Evolutionary conservation across 2,329 filamentous ascomycete genomes (phyloP).

Genomic region (Cyphellophora europaea): DNA sequence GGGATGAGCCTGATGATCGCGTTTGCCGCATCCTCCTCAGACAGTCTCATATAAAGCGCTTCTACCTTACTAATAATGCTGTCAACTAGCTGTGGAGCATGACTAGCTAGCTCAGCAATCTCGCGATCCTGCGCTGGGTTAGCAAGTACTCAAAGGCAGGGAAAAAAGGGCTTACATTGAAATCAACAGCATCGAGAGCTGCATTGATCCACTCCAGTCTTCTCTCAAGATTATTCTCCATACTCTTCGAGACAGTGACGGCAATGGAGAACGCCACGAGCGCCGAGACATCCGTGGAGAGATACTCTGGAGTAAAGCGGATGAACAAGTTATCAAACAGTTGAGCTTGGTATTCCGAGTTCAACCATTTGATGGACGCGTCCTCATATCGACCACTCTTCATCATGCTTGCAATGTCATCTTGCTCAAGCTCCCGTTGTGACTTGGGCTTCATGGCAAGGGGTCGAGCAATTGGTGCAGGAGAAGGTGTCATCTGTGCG

Average conservation of each 20-base stretch:
- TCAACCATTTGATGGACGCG: conserved; percentile 48
- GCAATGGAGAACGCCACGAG: conserved; percentile 53
- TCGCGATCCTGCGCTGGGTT: conserved; percentile 16
- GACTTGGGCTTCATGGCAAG: conserved; percentile 16
- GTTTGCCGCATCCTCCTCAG: conserved; percentile 42
- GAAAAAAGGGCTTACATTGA: conserved; percentile 32
- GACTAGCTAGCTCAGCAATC: conserved; percentile 16
- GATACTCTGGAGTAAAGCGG: conserved; percentile 46
- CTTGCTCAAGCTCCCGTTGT: conserved; percentile 30
- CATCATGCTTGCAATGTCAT: conserved; percentile 32
- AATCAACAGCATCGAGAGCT: conserved; percentile 45
- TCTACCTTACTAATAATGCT: conserved; percentile 47
- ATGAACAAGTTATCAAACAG: conserved; percentile 56
- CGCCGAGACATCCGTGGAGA: conserved; percentile 42
- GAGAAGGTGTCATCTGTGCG: conserved; percentile 12
- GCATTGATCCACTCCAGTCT: conserved; percentile 51
- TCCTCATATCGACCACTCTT: conserved; percentile 32
- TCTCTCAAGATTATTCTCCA: conserved; percentile 43
- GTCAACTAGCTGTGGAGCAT: conserved; percentile 16
- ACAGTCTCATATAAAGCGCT: conserved; percentile 39
- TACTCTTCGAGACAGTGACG: conserved; percentile 49
- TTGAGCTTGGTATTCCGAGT: conserved; percentile 48
- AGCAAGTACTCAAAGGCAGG: conserved; percentile 1
- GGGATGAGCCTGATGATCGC: conserved; percentile 44
- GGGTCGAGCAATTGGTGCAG: conserved; percentile 15